phyloP scores from a whole-genome alignment of 306 rosid species.

The Bauhinia variegata region DNA sequence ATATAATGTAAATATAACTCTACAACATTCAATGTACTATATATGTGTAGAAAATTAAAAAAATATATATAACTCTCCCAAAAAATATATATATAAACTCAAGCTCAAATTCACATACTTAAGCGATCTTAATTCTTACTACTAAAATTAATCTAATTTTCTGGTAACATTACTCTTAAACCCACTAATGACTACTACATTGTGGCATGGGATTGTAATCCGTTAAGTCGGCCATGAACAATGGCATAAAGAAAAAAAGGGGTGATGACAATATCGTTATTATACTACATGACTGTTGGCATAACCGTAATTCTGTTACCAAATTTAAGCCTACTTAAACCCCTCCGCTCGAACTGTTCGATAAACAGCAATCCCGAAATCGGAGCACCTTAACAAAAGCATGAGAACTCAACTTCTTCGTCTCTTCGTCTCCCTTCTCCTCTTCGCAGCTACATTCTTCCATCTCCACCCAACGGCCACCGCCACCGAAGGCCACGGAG shows the following conservation, averaged over 20 bases:
- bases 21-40: too few relatives aligned
- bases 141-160: too few relatives aligned
- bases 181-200: too few relatives aligned
- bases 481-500: background rate
- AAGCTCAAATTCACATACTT: too few relatives aligned
- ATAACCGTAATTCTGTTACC: background rate
- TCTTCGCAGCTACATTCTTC: slow-evolving; percentile 36
- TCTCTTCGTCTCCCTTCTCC: slow-evolving; percentile 13
- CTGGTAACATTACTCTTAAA: too few relatives aligned
- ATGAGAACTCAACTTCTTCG: slow-evolving; percentile 40
- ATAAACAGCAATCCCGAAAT: background rate
- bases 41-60: too few relatives aligned
- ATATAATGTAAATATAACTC: too few relatives aligned
- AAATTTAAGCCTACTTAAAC: slow-evolving; percentile 38
- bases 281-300: background rate
- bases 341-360: background rate
- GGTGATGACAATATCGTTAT: slow-evolving; percentile 27
- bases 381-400: background rate
- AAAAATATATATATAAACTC: too few relatives aligned
- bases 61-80: too few relatives aligned
- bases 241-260: background rate
- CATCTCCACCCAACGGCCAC: background rate
- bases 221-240: too few relatives aligned
- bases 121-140: too few relatives aligned
- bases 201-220: too few relatives aligned